Evolutionary conservation across 768 basidiomycete genomes (phyloP), one percentile per base, ranked within the genome.

Genomic region (Suillus sp.): DNA sequence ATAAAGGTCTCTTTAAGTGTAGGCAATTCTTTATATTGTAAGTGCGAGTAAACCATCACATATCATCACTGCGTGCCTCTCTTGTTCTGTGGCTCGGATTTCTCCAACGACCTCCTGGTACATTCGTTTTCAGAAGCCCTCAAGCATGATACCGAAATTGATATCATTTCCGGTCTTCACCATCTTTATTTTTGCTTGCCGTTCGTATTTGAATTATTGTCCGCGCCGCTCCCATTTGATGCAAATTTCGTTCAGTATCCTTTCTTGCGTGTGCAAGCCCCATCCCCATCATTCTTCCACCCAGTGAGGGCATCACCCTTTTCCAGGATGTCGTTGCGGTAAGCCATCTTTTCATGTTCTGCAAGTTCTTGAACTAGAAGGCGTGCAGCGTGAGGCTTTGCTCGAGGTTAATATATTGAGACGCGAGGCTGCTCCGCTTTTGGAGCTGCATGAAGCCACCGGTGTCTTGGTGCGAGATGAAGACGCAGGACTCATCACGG

Each of bases 321-420:
- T 65, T 60, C 45, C 22, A 45, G 57, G 66, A 65, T 30, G 59
- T 65, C 10, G 25, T 67, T 56, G 64, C 64, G 7, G 66, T 67
- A 45, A 43, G 66, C 22, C 14, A n/a, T 20, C 9, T 45, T 43
- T 18, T 57, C n/a, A 3, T 38, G 0, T 27, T 25, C 3, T 20
- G 35, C 60, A 25, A 27, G 11, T 25, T 22, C 8, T 32, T 61
- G 55, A 18, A 65, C 34, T n/a, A 38, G 18, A 48, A 45, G 45
- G 35, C 25, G 25, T 58, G 42, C 64, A 65, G 40, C 64, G 61
- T 14, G 64, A 67, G 4, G 35, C n/a, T 32, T 22, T 60, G 10
- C 54, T 22, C 45, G 48, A 50, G 20, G 27, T 53, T 18, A 8
- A 50, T 20, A 9, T 57, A 14, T 27, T 37, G 3, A 64, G 43